Base-by-base conservation (phyloP, 495 filamentous ascomycete species). In the Aspergillus bertholletiae region DNA sequence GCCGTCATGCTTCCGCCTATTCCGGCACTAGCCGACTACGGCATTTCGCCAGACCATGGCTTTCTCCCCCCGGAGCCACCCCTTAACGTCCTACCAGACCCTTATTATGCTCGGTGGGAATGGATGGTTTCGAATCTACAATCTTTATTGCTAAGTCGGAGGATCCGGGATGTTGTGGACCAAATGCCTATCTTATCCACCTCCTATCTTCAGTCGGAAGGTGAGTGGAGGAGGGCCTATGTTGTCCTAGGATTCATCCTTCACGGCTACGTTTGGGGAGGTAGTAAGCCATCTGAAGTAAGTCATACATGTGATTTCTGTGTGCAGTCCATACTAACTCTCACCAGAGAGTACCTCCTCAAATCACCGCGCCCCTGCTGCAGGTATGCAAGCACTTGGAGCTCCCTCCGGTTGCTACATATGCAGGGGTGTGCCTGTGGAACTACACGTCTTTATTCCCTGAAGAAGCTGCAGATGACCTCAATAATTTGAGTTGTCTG, bases 41-140 rank as follows among this genome's bases (percentile, higher is more conserved):
- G 87, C 68, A 86, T 98, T 69, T 95, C 92, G 51, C 80, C 85
- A 39, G 77, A 85, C 44, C 78, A 89, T 76, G 94, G 94, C 56
- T 99, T 99, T 73, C 87, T 99, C 37, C 89, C 94, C 0, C 70
- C 86, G 24, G 84, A 90, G 57, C 72, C 85, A n/a, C 95, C 94
- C 28, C 75, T 97, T 53, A 83, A 88, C 49, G 65, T 80, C 49
- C 81, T 97, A 30, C 88, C 92, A 12, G 86, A 96, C 62, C 82
- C 85, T 0, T 97, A 96, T 77, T 99, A 97, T 70, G 82, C 84
- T 60, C 88, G 88, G 60, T 99, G 94, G 94, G 94, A 99, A 73
- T 77, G 83, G 53, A 79, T 96, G 24, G 81, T 84, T 20, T 78
- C 82, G 34, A 96, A 96, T 64, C 71, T 99, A n/a, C 94, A 96